Conservation (phyloP, 2,329 filamentous ascomycete species). For the Penicillium sp. region DNA sequence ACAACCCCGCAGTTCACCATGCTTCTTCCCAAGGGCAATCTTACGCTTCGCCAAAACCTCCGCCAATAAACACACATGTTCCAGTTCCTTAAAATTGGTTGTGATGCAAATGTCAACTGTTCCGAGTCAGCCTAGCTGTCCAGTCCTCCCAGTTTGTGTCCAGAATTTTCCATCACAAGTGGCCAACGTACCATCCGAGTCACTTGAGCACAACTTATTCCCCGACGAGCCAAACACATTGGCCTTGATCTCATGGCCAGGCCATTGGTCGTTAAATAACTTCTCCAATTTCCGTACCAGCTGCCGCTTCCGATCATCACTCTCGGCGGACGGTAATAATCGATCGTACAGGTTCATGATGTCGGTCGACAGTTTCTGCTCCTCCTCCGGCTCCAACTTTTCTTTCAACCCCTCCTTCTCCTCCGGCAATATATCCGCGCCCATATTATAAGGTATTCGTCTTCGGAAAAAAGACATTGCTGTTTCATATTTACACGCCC, state of each 20-base stretch:
- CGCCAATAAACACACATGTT: constrained; percentile 87
- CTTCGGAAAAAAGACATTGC: constrained; percentile 76
- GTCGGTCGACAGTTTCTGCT: constrained; percentile 72
- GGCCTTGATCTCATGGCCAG: constrained; percentile 82
- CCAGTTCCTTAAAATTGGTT: constrained; percentile 81
- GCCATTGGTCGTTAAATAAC: constrained; percentile 88
- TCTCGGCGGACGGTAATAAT: constrained; percentile 77
- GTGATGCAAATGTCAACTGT: constrained; percentile 97
- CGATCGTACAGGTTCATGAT: constrained; percentile 82
- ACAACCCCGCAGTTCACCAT: not conserved
- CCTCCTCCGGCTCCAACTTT: constrained; percentile 69
- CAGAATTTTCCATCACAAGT: not conserved
- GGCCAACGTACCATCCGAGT: constrained; percentile 79
- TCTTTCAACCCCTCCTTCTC: constrained; percentile 68
- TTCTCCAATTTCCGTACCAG: constrained; percentile 86
- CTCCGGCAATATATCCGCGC: constrained; percentile 73
- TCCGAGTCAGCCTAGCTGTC: constrained; percentile 23
- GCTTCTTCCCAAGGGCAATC: constrained; percentile 34
- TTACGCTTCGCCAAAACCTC: constrained; percentile 80
- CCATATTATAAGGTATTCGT: constrained; percentile 87
- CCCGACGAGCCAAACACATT: constrained; percentile 98
- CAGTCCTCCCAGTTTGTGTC: not conserved
- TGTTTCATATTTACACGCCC: constrained; percentile 84
- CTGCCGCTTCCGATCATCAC: constrained; percentile 70
- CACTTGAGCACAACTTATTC: constrained; percentile 88